A percentile compares a stretch with the other conserved stretches of the same genome.
Evolutionary conservation across 768 basidiomycete genomes (phyloP).

Genomic region (Suillus subluteus): DNA sequence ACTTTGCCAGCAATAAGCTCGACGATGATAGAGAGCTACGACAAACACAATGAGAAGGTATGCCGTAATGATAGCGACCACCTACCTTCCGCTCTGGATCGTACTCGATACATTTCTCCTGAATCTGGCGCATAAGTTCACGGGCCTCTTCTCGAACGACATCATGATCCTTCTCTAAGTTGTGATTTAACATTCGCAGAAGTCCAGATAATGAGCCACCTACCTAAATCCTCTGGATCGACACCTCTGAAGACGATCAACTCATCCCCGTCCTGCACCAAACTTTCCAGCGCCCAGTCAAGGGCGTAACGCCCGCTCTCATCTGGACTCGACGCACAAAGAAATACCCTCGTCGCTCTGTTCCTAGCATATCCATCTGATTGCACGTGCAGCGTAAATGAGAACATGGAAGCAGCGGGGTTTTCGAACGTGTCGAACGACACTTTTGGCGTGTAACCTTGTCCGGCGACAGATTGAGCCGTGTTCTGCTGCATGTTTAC

Average conservation of each 20-base stretch:
- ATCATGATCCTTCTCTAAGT: conserved; percentile 73
- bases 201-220: background rate
- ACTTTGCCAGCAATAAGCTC: conserved; percentile 94
- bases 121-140: conserved; percentile 76
- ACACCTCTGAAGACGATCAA: conserved; percentile 90
- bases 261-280: conserved; percentile 91
- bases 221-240: conserved; percentile 84
- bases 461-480: conserved; percentile 27
- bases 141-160: conserved; percentile 84
- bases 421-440: conserved; percentile 91
- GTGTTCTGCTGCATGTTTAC: conserved; percentile 17
- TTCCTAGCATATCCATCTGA: conserved; percentile 78
- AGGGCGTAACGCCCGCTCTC: conserved; percentile 88
- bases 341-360: conserved; percentile 81
- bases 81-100: conserved; percentile 77
- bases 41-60: conserved; percentile 7
- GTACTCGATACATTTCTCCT: conserved; percentile 77
- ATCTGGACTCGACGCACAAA: conserved; percentile 87
- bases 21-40: conserved; percentile 83
- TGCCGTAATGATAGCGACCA: conserved; percentile 8
- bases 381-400: conserved; percentile 85
- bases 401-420: conserved; percentile 80
- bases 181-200: background rate
- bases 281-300: conserved; percentile 87
- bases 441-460: conserved; percentile 49